Percentiles rank a stretch among this genome's conserved stretches.
Conservation (phyloP, 78 protist species). For the Planoprotostelium fungivorum region DNA sequence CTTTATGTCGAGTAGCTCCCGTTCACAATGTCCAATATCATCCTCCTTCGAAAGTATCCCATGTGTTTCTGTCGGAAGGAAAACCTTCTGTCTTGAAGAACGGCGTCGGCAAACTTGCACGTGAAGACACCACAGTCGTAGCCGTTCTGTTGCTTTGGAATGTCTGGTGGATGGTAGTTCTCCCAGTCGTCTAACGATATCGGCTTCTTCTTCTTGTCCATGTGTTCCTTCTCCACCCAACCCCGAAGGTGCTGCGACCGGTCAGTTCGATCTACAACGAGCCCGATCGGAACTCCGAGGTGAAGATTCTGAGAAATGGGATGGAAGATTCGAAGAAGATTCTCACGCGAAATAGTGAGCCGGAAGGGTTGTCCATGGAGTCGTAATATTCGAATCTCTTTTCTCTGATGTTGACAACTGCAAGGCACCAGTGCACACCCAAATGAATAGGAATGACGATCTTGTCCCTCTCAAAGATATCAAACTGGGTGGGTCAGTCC, state of each 20-base stretch:
- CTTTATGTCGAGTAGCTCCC: background rate
- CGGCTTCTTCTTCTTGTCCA: conserved; percentile 17
- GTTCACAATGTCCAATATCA: background rate
- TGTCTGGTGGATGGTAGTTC: conserved; percentile 13
- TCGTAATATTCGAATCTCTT: conserved; percentile 77
- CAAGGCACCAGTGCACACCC: conserved; percentile 80
- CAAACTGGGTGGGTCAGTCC: conserved; percentile 9
- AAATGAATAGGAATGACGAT: conserved; percentile 80
- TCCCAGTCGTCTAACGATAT: conserved; percentile 26
- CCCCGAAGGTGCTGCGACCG: background rate
- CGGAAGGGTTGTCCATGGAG: conserved; percentile 22
- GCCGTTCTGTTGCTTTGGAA: conserved; percentile 73
- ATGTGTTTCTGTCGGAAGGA: background rate
- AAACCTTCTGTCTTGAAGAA: background rate
- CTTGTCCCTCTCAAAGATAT: conserved; percentile 66
- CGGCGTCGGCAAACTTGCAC: conserved; percentile 66
- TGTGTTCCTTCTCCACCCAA: conserved; percentile 32
- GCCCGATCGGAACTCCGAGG: background rate
- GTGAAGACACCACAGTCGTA: conserved; percentile 85
- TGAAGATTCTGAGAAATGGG: background rate
- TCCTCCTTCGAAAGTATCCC: background rate
- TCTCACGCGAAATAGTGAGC: background rate
- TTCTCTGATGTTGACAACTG: conserved; percentile 64
- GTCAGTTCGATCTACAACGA: no score
- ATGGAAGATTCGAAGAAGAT: background rate